Base-by-base conservation (phyloP, 2,329 filamentous ascomycete species). In the Fusarium tanahbumbuense region DNA sequence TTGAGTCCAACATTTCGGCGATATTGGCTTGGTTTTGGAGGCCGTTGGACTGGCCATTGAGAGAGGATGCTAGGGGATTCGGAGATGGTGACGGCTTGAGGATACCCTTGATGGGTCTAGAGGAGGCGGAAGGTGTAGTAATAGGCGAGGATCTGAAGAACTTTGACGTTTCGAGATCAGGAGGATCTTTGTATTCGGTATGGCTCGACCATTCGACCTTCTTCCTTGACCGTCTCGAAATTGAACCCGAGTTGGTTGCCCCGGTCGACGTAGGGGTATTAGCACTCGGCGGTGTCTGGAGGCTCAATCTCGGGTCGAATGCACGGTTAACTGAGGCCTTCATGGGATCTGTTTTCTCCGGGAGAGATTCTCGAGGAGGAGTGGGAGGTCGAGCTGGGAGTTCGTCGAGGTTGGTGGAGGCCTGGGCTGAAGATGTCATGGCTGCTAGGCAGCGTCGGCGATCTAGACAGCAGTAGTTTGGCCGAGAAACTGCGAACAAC, bases 1-100 rank as follows among this genome's bases (percentile, higher is more conserved):
- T 89, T 1, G 93, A 97, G 73, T 97, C 92, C 70, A 98, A 82
- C 91, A 98, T 96, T 73, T 89, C 89, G 69, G 87, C 86, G 60
- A 97, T 89, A 41, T 87, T 90, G 46, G 86, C 83, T 78, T 72
- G 77, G 60, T 66, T 81, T 68, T 76, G 70, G 41, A 75, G 64
- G 27, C 76, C 76, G 73, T 80, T 73, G 81, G 84, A 70, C 82
- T 85, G 62, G 80, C 80, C 67, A 78, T 80, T 79, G 5, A 79
- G 67, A 27, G 78, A 76, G 12, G 80, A 78, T 73, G 82, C 80
- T 67, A 85, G 79, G 3, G 81, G 81, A 56, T 85, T 85, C 10
- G 79, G 81, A 76, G 79, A 84, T 57, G 85, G 80, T 4, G 86
- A 87, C 23, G 89, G 86, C 78, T 99, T 99, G 64, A 99, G 86